Evolutionary conservation across 2,329 filamentous ascomycete species (phyloP).

Genomic region (Chaetomiaceae sp.): DNA sequence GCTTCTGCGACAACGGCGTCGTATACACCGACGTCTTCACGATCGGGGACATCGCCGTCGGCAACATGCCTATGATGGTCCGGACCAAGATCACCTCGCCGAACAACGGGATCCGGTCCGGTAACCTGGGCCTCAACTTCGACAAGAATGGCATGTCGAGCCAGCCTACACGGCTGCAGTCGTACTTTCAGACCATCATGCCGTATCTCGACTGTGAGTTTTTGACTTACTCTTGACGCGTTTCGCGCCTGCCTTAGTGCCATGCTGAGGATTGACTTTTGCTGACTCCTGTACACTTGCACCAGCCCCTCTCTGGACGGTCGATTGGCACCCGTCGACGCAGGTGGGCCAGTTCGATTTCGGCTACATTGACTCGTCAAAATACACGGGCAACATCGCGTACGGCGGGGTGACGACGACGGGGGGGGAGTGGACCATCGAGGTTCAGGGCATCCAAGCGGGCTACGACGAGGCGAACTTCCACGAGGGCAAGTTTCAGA

Average conservation of each 20-base stretch:
- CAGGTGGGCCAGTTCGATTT: background rate
- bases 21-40: background rate
- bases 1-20: background rate
- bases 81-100: background rate
- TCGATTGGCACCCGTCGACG: background rate
- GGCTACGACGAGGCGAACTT: background rate
- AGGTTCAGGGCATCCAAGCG: background rate
- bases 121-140: background rate
- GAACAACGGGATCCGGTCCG: background rate
- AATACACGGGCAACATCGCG: background rate
- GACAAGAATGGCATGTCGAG: background rate
- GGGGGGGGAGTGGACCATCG: background rate
- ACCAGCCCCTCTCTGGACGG: background rate
- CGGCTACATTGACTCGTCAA: background rate
- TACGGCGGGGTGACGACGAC: background rate
- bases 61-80: background rate
- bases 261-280: background rate
- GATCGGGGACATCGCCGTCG: background rate
- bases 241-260: too few relatives aligned
- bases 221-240: too few relatives aligned
- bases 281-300: background rate
- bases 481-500: background rate
- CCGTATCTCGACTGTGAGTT: background rate
- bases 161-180: background rate
- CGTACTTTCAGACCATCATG: background rate